Evolutionary conservation across 2,329 filamentous ascomycete species (phyloP).

Genomic region (Fusarium decemcellulare): DNA sequence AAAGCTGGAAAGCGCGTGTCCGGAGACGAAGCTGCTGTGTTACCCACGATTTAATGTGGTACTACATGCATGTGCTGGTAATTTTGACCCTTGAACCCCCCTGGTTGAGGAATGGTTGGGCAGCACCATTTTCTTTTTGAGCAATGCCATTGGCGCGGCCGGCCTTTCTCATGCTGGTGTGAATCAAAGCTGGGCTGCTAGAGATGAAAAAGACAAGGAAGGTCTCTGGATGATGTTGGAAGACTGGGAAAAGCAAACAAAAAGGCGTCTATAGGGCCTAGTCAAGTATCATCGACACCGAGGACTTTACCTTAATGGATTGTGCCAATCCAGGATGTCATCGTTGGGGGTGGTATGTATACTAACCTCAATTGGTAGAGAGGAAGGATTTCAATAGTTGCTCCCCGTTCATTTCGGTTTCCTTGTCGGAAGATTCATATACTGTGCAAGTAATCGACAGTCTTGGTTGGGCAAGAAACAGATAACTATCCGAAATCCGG

Average conservation of each 20-base stretch:
- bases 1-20: constrained; percentile 12
- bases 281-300: too few relatives aligned
- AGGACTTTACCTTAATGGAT: background rate
- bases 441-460: too few relatives aligned
- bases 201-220: constrained; percentile 5
- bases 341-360: background rate
- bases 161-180: background rate
- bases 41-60: constrained; percentile 7
- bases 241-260: constrained; percentile 7
- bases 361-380: constrained; percentile 1
- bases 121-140: constrained; percentile 3
- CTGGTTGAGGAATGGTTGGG: background rate
- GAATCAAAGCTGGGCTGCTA: background rate
- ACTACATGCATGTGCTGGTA: background rate
- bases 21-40: constrained; percentile 18
- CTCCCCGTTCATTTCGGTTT: constrained; percentile 7
- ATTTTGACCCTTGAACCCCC: constrained; percentile 8
- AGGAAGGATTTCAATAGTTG: constrained; percentile 5
- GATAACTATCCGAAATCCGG: too few relatives aligned
- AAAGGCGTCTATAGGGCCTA: background rate
- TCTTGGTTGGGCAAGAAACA: too few relatives aligned
- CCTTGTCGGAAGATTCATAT: too few relatives aligned
- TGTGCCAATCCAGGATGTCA: background rate
- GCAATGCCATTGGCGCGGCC: constrained; percentile 8
- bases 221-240: background rate